phyloP scores from a whole-genome alignment of 2,329 filamentous ascomycete species.

The Karstenula rhodostoma region DNA sequence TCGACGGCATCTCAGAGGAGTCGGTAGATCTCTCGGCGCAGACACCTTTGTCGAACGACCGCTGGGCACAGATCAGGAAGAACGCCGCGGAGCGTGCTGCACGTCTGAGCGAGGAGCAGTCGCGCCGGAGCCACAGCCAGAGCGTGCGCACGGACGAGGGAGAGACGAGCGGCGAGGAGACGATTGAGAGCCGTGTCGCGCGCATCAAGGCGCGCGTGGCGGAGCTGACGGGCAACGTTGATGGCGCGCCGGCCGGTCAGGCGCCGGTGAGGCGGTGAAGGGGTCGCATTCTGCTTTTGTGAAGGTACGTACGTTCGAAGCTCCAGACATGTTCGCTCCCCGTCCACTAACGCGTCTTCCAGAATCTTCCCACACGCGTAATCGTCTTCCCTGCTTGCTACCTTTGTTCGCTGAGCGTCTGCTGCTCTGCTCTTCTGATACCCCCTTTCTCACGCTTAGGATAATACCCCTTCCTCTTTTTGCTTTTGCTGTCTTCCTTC shows the following conservation, averaged over 20 bases:
- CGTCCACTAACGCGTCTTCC: not conserved
- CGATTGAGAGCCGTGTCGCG: conserved; percentile 94
- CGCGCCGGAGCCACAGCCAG: conserved; percentile 61
- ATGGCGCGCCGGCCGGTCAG: conserved; percentile 31
- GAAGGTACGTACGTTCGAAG: conserved; percentile 23
- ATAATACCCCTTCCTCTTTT: conserved; percentile 36
- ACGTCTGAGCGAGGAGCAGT: conserved; percentile 71
- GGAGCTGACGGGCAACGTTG: conserved; percentile 75
- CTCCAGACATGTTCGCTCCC: too few species aligned
- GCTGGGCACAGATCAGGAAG: conserved; percentile 96
- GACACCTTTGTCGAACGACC: conserved; percentile 66
- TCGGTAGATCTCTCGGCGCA: conserved; percentile 50
- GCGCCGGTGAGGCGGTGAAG: conserved; percentile 24
- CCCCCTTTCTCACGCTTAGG: conserved; percentile 29
- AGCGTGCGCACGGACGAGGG: conserved; percentile 74
- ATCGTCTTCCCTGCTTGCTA: conserved; percentile 14
- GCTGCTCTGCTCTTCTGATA: conserved; percentile 35
- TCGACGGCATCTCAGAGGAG: conserved; percentile 52
- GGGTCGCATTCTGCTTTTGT: conserved; percentile 21
- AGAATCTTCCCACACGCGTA: conserved; percentile 5
- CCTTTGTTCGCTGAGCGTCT: conserved; percentile 15
- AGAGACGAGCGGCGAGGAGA: conserved; percentile 96
- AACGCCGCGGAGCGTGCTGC: conserved; percentile 86
- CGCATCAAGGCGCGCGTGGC: conserved; percentile 98
- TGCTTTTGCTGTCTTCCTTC: not conserved